A percentile compares a stretch with the other conserved stretches of the same genome.
Evolutionary conservation across 257 asterid species (phyloP).

Genomic region (Fraxinus cuspidata): DNA sequence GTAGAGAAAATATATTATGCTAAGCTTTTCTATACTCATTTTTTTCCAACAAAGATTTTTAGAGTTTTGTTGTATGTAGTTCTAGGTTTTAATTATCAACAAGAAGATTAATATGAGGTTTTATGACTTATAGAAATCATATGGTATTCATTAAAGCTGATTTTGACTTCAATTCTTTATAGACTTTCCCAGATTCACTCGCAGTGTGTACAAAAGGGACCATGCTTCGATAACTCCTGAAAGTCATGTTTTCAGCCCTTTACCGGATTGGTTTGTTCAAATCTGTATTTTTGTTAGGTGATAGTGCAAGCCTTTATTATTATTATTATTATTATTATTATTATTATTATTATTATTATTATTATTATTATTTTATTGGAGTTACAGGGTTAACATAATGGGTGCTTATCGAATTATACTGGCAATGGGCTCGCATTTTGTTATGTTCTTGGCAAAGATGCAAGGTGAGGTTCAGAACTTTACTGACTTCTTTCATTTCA

Average conservation of each 20-base stretch:
- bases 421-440: slow-evolving; percentile 84
- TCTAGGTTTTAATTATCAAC: neutral
- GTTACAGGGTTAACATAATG: slow-evolving; percentile 64
- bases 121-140: neutral
- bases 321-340: no score
- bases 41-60: neutral
- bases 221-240: slow-evolving; percentile 96
- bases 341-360: slow-evolving; percentile 9
- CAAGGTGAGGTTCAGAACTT: slow-evolving; percentile 54
- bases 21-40: slow-evolving; percentile 13
- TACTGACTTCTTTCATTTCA: slow-evolving; percentile 2
- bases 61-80: no score
- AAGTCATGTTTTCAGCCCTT: slow-evolving; percentile 91
- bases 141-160: slow-evolving; percentile 1
- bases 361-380: slow-evolving; percentile 10
- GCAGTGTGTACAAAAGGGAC: slow-evolving; percentile 77
- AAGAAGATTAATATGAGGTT: neutral
- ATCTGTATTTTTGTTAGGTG: neutral
- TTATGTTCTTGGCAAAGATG: slow-evolving; percentile 94
- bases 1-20: neutral
- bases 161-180: slow-evolving; percentile 27
- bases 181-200: slow-evolving; percentile 96
- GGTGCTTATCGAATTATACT: slow-evolving; percentile 87
- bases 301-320: slow-evolving; percentile 8
- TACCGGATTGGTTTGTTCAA: slow-evolving; percentile 69